Conservation (phyloP, 129 eudicot species). For the Lactuca saligna region DNA sequence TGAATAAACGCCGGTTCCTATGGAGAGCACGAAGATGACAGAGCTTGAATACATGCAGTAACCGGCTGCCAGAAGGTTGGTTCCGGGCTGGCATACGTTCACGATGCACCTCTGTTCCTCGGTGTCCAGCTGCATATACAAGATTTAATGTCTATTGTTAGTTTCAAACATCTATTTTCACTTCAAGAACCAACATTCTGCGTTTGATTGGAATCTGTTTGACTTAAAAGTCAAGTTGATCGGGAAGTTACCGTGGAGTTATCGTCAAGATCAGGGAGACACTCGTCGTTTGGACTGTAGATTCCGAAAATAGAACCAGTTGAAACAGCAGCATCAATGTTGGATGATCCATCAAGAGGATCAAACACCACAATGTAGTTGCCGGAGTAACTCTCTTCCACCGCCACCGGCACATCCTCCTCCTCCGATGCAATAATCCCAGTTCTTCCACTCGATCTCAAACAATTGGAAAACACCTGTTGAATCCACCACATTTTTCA, state of each 20-base stretch:
- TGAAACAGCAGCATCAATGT: conserved; percentile 97
- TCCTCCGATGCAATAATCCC: conserved; percentile 99
- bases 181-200: conserved; percentile 2
- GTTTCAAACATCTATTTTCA: conserved; percentile 1
- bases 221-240: not conserved
- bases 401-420: conserved; percentile 98
- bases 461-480: conserved; percentile 87
- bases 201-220: not conserved
- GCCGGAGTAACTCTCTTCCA: conserved; percentile 97
- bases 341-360: conserved; percentile 96
- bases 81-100: conserved; percentile 92
- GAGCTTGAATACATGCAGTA: conserved; percentile 99
- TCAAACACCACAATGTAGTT: conserved; percentile 98
- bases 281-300: conserved; percentile 92
- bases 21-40: conserved; percentile 77
- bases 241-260: conserved; percentile 46
- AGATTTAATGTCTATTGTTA: not conserved
- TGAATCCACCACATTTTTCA: conserved; percentile 13
- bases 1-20: conserved; percentile 78
- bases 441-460: conserved; percentile 93
- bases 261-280: conserved; percentile 57
- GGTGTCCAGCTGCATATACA: conserved; percentile 59
- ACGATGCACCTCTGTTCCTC: conserved; percentile 66
- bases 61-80: conserved; percentile 93
- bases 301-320: conserved; percentile 98